Percentiles rank a stretch among this genome's conserved stretches.
These are phyloP conservation scores for Kodamaea alishanica DNA, from an alignment of 1,139 yeast genomes.

Conservation along the genomic window DNA sequence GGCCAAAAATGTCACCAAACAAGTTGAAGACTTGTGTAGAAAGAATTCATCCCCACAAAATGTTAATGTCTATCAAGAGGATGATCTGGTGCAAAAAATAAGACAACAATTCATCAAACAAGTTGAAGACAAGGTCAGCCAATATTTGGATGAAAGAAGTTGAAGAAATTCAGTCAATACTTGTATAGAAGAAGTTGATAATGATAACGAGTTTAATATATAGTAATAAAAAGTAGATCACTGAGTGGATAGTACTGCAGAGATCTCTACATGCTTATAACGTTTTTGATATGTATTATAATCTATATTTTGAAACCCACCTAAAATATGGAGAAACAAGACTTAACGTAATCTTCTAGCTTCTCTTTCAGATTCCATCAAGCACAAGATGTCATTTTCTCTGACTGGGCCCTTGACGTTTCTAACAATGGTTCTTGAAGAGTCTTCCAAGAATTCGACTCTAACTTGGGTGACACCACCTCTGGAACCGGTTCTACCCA, in stretches of 20 bases:
- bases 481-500: constrained; percentile 99
- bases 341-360: constrained; percentile 70
- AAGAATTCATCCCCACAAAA: constrained; percentile 1
- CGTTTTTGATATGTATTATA: too few relatives aligned
- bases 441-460: constrained; percentile 98
- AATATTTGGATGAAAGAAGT: constrained; percentile 5
- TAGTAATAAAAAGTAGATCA: too few relatives aligned
- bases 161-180: too few relatives aligned
- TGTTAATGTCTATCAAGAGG: constrained; percentile 6
- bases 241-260: too few relatives aligned
- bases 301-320: too few relatives aligned
- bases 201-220: too few relatives aligned
- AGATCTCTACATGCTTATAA: too few relatives aligned
- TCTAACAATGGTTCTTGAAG: constrained; percentile 98
- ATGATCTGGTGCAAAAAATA: constrained; percentile 17
- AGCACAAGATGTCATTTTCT: constrained; percentile 97
- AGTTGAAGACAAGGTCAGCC: constrained; percentile 21
- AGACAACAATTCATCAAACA: constrained; percentile 20
- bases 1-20: constrained; percentile 21
- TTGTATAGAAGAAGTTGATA: too few relatives aligned
- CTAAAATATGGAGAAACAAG: too few relatives aligned
- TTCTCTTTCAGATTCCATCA: constrained; percentile 99
- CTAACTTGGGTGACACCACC: constrained; percentile 99
- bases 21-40: constrained; percentile 14
- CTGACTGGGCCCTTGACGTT: constrained; percentile 99